Conservation (phyloP, 345 rosid genomes). For the Limnanthes douglasii region DNA sequence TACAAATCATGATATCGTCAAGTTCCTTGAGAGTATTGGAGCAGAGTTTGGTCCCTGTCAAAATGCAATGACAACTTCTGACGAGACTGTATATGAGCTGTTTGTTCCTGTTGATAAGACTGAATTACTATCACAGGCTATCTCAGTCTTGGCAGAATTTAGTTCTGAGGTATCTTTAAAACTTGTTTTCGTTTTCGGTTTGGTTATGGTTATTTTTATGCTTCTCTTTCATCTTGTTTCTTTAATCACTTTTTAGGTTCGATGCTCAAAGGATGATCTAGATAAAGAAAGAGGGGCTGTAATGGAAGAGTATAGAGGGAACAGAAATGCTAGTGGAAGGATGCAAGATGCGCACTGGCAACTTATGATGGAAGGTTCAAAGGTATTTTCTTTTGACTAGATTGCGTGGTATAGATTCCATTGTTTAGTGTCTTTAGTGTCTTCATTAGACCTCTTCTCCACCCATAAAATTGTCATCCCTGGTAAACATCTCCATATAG, state of each 20-base stretch:
- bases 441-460: too few species aligned
- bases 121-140: constrained; percentile 53
- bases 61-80: constrained; percentile 83
- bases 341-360: constrained; percentile 86
- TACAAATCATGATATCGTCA: constrained; percentile 82
- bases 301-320: constrained; percentile 81
- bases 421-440: too few species aligned
- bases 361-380: constrained; percentile 84
- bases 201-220: neutral
- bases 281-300: constrained; percentile 94
- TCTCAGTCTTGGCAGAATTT: constrained; percentile 75
- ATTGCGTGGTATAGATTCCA: too few species aligned
- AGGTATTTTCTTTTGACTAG: constrained; percentile 26
- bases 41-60: constrained; percentile 97
- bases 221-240: neutral
- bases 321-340: constrained; percentile 75
- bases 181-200: neutral
- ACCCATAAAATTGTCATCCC: too few species aligned
- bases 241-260: constrained; percentile 29
- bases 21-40: constrained; percentile 84
- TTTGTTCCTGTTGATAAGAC: constrained; percentile 82
- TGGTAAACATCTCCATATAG: too few species aligned
- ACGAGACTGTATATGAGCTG: constrained; percentile 79
- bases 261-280: constrained; percentile 70
- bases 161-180: constrained; percentile 54